Evolutionary conservation across 208 protist genomes (phyloP), one percentile per base, ranked within the genome.

Genomic region (Trypanosoma boissoni): DNA sequence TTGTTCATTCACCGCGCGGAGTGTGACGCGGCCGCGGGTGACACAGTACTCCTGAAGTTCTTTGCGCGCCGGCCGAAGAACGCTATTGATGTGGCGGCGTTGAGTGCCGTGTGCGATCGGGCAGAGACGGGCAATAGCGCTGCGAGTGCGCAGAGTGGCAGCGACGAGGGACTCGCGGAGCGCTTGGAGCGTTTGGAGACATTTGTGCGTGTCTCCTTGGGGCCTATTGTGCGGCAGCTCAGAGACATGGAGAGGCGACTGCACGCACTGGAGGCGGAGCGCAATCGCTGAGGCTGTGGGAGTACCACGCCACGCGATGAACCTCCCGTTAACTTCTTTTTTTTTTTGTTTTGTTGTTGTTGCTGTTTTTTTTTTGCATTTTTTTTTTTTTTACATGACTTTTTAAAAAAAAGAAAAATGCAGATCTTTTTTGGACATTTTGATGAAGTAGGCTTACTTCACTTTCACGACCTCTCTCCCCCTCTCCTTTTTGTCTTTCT

Each of bases 31-130:
- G 42, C 29, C 21, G 28, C 43, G 10, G 50, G 58, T 12, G 57
- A 70, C 36, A 56, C 56, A n/a, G 50, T 78, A 29, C 64, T 72
- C 26, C 57, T 78, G 21, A 80, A 80, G 42, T 68, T 74, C 34
- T 80, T 80, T 43, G 74, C 45, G 7, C 55, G 74, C 36, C 51
- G 52, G 20, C 29, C 49, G 23, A 51, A 48, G 20, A 3, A 60
- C 5, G 37, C 49, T 2, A 57, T 75, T 27, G 39, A 67, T 12
- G 7, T 75, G 1, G 50, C 58, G 9, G 52, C 31, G 21, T 3
- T 68, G 5, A 75, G 63, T 39, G 20, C 72, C 42, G 53, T 67
- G 18, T 34, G 21, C 14, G 69, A 53, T 20, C 12, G 27, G 9
- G 24, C 12, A 23, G 37, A 18, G 3, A 29, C 21, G 32, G 34